Base-by-base conservation (phyloP, 441 rosid genomes). In the Breynia disticha region DNA sequence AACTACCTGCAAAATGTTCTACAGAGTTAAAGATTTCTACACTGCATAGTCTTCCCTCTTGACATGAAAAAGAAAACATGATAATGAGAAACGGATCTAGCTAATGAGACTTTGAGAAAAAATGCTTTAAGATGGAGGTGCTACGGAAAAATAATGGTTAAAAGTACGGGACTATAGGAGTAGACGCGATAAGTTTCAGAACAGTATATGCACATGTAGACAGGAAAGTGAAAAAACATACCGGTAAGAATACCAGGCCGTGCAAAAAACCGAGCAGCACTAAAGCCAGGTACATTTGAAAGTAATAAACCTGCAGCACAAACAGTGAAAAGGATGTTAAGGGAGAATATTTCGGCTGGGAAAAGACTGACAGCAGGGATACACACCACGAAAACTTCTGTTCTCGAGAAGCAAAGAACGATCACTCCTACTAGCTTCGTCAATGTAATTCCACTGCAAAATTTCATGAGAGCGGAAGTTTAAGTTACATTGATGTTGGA, bases 201-300 rank as follows among this genome's bases (percentile, higher is more conserved):
- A 9, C 12, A 19, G 44, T 55, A 53, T 28, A 55, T 5, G 37
- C n/a, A 43, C 35, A 22, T 19, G 3, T 1, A 50, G 19, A 17
- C 15, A 32, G 42, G 56, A 50, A 16, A 12, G 3, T 7, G 17
- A 15, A 24, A 38, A 4, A 18, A 68, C 96, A 77, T 77, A 94
- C 99, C 0, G 99, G 99, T 58, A 94, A 71, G 73, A 94, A 90
- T 18, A 94, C 79, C 48, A 94, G 86, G 16, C 99, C 97, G 11
- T 94, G 99, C 57, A 94, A 62, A 79, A 87, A 94, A 71, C 99
- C 99, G 12, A 94, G 91, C 19, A 89, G 88, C 57, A 94, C 99
- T 57, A 94, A 64, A 19, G 99, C 94, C 5, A 94, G 75, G 68
- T 94, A 94, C 99, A 94, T 90, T 72, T 85, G 84, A 77, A 94